These are phyloP conservation scores for Paraconiothyrium brasiliense DNA, from an alignment of 2,329 filamentous ascomycete genomes.

Conservation along the genomic window DNA sequence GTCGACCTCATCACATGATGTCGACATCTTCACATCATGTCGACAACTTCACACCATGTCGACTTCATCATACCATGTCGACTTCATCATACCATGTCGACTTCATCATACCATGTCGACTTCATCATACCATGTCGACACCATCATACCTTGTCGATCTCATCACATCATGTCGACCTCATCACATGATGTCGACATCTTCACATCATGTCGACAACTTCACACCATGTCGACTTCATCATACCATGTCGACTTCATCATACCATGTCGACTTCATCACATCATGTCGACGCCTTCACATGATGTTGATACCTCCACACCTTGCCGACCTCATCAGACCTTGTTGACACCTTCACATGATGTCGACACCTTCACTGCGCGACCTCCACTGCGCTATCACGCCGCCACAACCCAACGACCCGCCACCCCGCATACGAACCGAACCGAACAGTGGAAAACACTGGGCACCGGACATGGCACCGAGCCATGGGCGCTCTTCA, in stretches of 20 bases:
- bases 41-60: not conserved
- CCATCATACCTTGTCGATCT: no score
- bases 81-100: no score
- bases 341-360: no score
- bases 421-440: not conserved
- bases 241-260: no score
- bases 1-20: not conserved
- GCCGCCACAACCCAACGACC: not conserved
- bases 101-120: no score
- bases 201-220: not conserved
- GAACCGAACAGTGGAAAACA: conserved; percentile 17
- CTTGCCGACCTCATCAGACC: no score
- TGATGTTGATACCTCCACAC: no score
- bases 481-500: conserved; percentile 14
- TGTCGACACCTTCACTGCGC: not conserved
- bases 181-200: no score
- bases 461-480: conserved; percentile 23
- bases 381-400: not conserved
- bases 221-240: not conserved
- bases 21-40: not conserved
- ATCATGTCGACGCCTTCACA: not conserved
- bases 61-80: not conserved
- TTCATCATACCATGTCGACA: not conserved
- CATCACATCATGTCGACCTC: no score
- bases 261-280: no score